phyloP scores from a whole-genome alignment of 148 eudicot genomes.

The Rheum nobile region DNA sequence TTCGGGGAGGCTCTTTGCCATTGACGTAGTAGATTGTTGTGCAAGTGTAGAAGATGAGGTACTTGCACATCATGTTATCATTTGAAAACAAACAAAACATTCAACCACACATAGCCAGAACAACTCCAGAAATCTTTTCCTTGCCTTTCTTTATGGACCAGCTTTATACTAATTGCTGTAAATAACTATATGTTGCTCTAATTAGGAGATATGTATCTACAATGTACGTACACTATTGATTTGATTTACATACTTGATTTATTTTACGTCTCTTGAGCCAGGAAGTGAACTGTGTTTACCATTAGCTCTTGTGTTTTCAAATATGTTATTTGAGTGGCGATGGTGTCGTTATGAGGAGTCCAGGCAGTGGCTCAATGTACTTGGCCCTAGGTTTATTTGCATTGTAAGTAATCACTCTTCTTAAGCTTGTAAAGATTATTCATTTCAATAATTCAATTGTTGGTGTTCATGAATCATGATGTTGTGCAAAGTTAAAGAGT shows the following conservation, averaged over 20 bases:
- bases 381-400: background rate
- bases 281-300: background rate
- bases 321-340: background rate
- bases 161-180: background rate
- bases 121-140: background rate
- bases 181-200: conserved; percentile 1
- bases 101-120: background rate
- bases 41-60: background rate
- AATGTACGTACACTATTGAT: background rate
- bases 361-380: background rate
- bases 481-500: background rate
- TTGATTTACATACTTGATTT: background rate
- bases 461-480: background rate
- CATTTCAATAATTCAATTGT: background rate
- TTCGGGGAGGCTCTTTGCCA: conserved; percentile 56
- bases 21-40: conserved; percentile 11
- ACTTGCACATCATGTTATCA: no score
- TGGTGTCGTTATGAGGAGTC: background rate
- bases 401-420: background rate
- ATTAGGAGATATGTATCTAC: background rate
- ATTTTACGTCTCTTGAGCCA: background rate
- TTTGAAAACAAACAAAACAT: background rate
- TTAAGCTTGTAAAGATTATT: background rate
- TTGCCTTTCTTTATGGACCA: background rate
- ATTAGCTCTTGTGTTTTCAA: background rate